Base-by-base conservation (phyloP, 2,329 filamentous ascomycete genomes). In the Trichoderma endophyticum region DNA sequence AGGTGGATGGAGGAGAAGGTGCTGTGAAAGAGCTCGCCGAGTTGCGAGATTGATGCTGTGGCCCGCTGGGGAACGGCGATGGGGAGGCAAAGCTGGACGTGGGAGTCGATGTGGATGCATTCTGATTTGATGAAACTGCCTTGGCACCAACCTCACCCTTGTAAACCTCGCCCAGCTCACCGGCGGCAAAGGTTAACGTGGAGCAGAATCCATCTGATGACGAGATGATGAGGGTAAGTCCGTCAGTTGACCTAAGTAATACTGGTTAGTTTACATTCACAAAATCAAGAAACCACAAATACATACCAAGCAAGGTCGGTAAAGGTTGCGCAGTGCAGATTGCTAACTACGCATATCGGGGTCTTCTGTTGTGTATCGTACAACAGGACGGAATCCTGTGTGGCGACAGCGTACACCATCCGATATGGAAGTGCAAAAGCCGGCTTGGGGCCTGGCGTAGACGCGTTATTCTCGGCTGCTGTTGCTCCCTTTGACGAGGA, bases 201-300 rank as follows among this genome's bases (percentile, higher is more conserved):
- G 96, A 99, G 81, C 96, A 99, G 84, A 98, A 99, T 0, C 96
- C 96, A 81, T 99, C 96, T 0, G 96, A 98, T 0, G 96, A 99
- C n/a, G 94, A 96, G 84, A 99, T 97, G 64, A 99, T 86, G 26
- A 99, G 84, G 1, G 85, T 86, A 34, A 82, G 77, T 39, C 86
- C 86, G 72, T 88, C 86, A 67, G 80, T 85, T 59, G 86, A 85
- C 84, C 85, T 85, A 67, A 30, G 71, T 79, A 74, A 71, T 77
- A 76, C 82, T 77, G 14, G 21, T 70, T 70, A 70, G 68, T 26
- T 24, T 67, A 48, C 54, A 70, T 24, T 26, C 26, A 28, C 9
- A 21, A 59, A 24, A 43, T n/a, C 26, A n/a, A 28, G 28, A 15
- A 14, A 61, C 57, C 9, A 34, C 8, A 21, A 18, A 18, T 24